A percentile compares a stretch with the other conserved stretches of the same genome.
phyloP scores from a whole-genome alignment of 2,329 filamentous ascomycete genomes.

The Aspergillus neoniger region DNA sequence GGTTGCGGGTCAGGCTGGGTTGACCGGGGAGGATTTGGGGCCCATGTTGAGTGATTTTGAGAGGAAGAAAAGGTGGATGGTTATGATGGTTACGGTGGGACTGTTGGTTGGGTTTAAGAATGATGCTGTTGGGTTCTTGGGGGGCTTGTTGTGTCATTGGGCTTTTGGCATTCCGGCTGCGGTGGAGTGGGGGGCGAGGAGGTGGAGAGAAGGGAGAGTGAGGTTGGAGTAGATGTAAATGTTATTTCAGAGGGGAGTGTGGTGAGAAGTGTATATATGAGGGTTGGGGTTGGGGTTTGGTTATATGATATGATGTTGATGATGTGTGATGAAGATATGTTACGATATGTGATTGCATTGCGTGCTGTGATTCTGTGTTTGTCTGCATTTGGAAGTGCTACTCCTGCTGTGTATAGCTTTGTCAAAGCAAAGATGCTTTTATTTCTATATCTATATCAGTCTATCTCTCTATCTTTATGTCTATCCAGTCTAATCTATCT shows the following conservation, averaged over 20 bases:
- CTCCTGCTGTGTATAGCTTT: no score
- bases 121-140: slow-evolving; percentile 82
- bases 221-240: slow-evolving; percentile 17
- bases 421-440: background rate
- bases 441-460: background rate
- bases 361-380: no score
- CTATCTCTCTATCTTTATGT: background rate
- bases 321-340: no score
- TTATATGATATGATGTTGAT: no score
- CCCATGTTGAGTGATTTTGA: slow-evolving; percentile 63
- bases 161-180: slow-evolving; percentile 55
- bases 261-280: no score
- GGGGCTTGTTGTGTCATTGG: slow-evolving; percentile 77
- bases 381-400: no score
- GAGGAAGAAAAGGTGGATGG: slow-evolving; percentile 74
- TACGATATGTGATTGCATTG: no score
- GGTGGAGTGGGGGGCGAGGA: slow-evolving; percentile 25
- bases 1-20: slow-evolving; percentile 24
- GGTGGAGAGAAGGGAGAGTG: slow-evolving; percentile 39
- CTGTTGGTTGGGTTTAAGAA: slow-evolving; percentile 84
- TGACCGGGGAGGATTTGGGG: slow-evolving; percentile 29
- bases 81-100: slow-evolving; percentile 87
- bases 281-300: no score
- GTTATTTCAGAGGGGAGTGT: background rate
- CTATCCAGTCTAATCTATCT: no score